These are phyloP conservation scores for Rhizophlyctis rosea DNA, from an alignment of 192 early-diverging fungal genomes.

Conservation along the genomic window DNA sequence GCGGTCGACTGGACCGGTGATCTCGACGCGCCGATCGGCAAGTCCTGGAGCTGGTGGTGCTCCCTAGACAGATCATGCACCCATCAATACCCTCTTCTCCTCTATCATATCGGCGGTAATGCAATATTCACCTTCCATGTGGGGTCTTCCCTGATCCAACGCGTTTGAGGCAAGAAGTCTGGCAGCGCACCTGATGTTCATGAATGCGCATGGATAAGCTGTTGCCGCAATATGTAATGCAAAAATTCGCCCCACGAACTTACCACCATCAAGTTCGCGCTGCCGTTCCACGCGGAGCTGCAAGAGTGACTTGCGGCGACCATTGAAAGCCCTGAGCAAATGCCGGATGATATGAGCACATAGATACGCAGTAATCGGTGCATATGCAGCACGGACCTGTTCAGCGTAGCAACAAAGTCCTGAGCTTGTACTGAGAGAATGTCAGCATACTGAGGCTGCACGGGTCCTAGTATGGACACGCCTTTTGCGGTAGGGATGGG, in stretches of 20 bases:
- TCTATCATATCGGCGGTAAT: constrained; percentile 2
- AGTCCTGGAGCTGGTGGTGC: constrained; percentile 88
- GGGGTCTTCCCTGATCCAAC: constrained; percentile 82
- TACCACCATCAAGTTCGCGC: constrained; percentile 73
- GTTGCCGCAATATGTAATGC: too few relatives aligned
- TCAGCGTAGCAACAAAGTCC: constrained; percentile 83
- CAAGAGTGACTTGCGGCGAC: constrained; percentile 83
- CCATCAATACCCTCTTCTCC: background rate
- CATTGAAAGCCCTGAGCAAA: constrained; percentile 68
- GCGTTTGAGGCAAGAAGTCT: constrained; percentile 91
- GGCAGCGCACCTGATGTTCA: constrained; percentile 48
- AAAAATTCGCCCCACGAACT: too few relatives aligned
- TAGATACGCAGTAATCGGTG: background rate
- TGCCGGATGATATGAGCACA: background rate
- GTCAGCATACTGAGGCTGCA: constrained; percentile 52
- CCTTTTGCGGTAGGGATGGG: constrained; percentile 29
- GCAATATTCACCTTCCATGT: constrained; percentile 65
- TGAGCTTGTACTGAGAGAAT: constrained; percentile 82
- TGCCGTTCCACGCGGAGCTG: constrained; percentile 75
- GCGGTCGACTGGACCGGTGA: constrained; percentile 95
- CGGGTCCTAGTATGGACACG: constrained; percentile 45
- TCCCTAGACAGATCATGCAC: constrained; percentile 40
- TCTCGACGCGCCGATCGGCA: constrained; percentile 90
- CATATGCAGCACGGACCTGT: constrained; percentile 48
- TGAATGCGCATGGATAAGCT: too few relatives aligned